A percentile compares a stretch with the other conserved stretches of the same genome.
Evolutionary conservation across 331 rosid genomes (phyloP).

Genomic region (Acacia concinna): DNA sequence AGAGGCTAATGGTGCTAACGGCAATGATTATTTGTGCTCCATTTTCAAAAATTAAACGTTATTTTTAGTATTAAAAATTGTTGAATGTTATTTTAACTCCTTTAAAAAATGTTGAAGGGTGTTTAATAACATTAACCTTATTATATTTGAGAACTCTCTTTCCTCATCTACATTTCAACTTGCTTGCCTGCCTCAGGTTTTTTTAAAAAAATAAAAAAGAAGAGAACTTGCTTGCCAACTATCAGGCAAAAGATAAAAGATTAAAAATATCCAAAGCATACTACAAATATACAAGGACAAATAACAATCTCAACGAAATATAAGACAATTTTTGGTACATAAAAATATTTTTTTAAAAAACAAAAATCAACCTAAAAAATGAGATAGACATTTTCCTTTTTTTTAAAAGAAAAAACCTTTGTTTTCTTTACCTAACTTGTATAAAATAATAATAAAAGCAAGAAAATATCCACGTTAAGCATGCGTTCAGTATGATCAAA

Average conservation of each 20-base stretch:
- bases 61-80: no score
- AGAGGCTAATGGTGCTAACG: no score
- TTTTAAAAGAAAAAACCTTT: not conserved
- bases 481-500: not conserved
- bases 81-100: no score
- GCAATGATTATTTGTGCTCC: no score
- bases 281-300: not conserved
- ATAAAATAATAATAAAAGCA: not conserved
- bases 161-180: not conserved
- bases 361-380: not conserved
- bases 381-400: not conserved
- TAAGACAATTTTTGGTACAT: not conserved
- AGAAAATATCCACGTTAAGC: not conserved
- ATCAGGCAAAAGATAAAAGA: not conserved
- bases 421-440: not conserved
- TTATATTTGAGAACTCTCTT: not conserved
- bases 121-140: no score
- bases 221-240: not conserved
- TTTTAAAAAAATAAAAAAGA: no score
- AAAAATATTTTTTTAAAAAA: no score
- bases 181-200: no score
- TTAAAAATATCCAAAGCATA: not conserved
- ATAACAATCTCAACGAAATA: not conserved
- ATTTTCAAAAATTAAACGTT: no score
- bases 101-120: no score